Conservation (phyloP, 495 filamentous ascomycete genomes). For the Aspergillus coremiiformis region DNA sequence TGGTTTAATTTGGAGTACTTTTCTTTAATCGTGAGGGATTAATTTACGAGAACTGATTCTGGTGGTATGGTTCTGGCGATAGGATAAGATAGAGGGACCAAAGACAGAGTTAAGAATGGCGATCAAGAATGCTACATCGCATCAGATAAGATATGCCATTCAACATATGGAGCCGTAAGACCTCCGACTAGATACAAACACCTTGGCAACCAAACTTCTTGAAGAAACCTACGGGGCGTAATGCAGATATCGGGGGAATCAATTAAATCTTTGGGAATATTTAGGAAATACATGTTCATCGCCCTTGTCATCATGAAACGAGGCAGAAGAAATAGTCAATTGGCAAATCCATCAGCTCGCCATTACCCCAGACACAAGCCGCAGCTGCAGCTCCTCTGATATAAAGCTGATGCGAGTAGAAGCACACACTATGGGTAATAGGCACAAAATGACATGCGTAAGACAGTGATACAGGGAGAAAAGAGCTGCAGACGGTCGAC, state of each 20-base stretch:
- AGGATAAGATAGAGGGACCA: neutral
- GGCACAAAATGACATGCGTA: conserved; percentile 7
- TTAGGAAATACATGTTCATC: conserved; percentile 2
- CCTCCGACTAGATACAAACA: too few species aligned
- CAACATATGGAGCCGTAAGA: too few species aligned
- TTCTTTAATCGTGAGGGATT: neutral
- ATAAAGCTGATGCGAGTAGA: conserved; percentile 12
- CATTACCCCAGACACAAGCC: neutral
- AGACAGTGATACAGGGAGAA: conserved; percentile 28
- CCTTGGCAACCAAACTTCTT: too few species aligned
- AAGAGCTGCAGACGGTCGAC: conserved; percentile 16
- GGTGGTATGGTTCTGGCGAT: neutral
- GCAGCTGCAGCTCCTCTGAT: conserved; percentile 13
- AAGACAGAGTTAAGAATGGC: neutral
- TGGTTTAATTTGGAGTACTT: neutral
- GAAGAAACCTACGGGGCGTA: neutral
- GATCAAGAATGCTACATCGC: neutral
- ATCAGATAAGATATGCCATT: neutral
- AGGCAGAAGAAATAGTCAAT: neutral
- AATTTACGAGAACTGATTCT: neutral
- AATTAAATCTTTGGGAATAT: neutral
- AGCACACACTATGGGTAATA: conserved; percentile 9
- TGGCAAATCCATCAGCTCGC: neutral
- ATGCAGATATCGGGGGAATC: conserved; percentile 1
- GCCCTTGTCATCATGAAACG: conserved; percentile 1